Percentiles rank a stretch among this genome's conserved stretches.
Conservation (phyloP, 805 yeast genomes). For the Sugiyamaella valdiviana region DNA sequence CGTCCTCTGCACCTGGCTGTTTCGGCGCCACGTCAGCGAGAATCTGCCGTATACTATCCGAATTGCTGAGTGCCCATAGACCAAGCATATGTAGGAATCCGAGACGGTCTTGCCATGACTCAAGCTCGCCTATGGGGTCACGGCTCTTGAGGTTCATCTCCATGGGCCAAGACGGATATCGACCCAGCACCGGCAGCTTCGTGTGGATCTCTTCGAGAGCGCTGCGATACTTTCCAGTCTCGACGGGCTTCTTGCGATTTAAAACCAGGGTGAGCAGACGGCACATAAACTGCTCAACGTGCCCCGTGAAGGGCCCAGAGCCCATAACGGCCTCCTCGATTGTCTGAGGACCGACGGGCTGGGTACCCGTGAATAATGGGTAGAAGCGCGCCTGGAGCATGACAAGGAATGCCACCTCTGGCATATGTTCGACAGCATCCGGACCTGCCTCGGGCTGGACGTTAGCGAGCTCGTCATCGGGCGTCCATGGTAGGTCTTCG, state of each 20-base stretch:
- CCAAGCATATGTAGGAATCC: constrained; percentile 30
- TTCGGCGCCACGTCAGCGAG: constrained; percentile 10
- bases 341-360: constrained; percentile 36
- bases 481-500: constrained; percentile 29
- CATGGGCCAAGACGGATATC: constrained; percentile 25
- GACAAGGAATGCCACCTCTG: constrained; percentile 30
- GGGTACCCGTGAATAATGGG: constrained; percentile 29
- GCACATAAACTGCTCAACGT: constrained; percentile 30
- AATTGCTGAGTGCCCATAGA: constrained; percentile 29
- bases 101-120: constrained; percentile 30
- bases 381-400: constrained; percentile 25
- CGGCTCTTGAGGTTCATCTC: constrained; percentile 7
- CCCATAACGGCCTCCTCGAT: constrained; percentile 31
- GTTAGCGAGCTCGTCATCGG: constrained; percentile 21
- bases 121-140: constrained; percentile 26
- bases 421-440: constrained; percentile 17
- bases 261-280: constrained; percentile 32
- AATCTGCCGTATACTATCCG: constrained; percentile 26
- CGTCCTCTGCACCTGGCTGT: constrained; percentile 7
- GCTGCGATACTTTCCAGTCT: constrained; percentile 31
- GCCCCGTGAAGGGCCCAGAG: constrained; percentile 18
- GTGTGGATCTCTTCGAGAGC: constrained; percentile 36
- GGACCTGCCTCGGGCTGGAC: constrained; percentile 21
- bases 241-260: constrained; percentile 38
- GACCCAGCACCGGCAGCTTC: constrained; percentile 25